Evolutionary conservation across 2,329 filamentous ascomycete genomes (phyloP).

Genomic region (Teratosphaeria viscida): DNA sequence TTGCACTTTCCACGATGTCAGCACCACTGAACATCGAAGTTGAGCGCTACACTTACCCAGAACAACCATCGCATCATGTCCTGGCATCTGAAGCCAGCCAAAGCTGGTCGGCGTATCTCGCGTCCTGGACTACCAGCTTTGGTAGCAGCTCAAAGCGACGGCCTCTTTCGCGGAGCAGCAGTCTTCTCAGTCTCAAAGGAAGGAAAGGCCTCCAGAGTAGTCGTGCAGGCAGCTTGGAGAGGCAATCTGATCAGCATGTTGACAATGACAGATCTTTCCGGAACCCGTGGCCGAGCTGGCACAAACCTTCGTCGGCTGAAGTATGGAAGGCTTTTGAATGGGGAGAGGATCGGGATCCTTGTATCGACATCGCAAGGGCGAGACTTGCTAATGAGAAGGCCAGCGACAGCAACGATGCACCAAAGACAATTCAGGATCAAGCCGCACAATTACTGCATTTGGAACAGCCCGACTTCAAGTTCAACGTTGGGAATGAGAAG

Average conservation of each 20-base stretch:
- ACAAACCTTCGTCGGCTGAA: slow-evolving; percentile 14
- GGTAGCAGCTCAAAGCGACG: background rate
- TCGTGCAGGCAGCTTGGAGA: background rate
- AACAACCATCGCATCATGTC: background rate
- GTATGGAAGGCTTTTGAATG: slow-evolving; percentile 3
- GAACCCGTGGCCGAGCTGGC: slow-evolving; percentile 41
- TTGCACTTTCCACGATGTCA: too few species aligned
- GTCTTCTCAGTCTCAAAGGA: slow-evolving; percentile 1
- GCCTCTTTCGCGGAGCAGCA: background rate
- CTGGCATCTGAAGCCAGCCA: background rate
- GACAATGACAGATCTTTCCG: slow-evolving; percentile 27
- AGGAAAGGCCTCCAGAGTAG: background rate
- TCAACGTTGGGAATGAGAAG: slow-evolving; percentile 12
- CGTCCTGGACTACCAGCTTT: background rate
- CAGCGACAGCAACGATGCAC: slow-evolving; percentile 14
- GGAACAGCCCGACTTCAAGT: slow-evolving; percentile 30
- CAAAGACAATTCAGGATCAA: slow-evolving; percentile 28
- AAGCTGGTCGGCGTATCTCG: background rate
- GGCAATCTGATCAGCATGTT: background rate
- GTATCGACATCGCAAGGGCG: slow-evolving; percentile 9
- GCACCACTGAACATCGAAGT: too few species aligned
- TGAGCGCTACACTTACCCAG: background rate
- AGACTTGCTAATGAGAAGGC: slow-evolving; percentile 29
- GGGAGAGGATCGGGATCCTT: slow-evolving; percentile 4
- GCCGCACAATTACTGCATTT: slow-evolving; percentile 32